Percentiles rank a stretch among this genome's conserved stretches.
These are phyloP conservation scores for Crataegus laevigata DNA, from an alignment of 306 rosid species.

Conservation along the genomic window DNA sequence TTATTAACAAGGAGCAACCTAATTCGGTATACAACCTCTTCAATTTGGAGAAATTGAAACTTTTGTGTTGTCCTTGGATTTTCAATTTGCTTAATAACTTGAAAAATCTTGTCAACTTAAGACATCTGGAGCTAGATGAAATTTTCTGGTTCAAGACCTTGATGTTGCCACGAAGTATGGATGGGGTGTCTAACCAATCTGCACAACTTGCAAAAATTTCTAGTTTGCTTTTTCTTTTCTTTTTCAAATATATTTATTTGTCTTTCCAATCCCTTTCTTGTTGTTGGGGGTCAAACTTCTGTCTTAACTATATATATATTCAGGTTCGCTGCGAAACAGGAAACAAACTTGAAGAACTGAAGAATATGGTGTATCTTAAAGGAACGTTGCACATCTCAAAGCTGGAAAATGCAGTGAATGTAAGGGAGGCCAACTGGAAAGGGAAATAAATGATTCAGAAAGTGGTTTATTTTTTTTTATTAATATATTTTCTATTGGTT, in stretches of 20 bases:
- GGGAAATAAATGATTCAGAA: not conserved
- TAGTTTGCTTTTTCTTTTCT: not conserved
- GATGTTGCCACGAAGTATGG: not conserved
- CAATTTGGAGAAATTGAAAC: conserved; percentile 14
- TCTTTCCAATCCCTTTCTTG: not conserved
- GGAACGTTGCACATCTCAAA: conserved; percentile 11
- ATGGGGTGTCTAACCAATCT: conserved; percentile 5
- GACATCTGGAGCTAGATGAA: conserved; percentile 18
- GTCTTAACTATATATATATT: not conserved
- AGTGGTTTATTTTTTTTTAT: not conserved
- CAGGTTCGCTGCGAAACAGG: conserved; percentile 4
- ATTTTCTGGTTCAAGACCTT: conserved; percentile 4
- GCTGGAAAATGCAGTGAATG: conserved; percentile 12
- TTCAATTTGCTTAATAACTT: conserved; percentile 8
- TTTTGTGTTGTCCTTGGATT: conserved; percentile 7
- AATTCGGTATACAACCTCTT: conserved; percentile 5
- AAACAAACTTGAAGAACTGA: conserved; percentile 7
- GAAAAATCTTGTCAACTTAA: not conserved
- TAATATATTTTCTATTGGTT: too few relatives aligned
- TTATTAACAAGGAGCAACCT: too few relatives aligned
- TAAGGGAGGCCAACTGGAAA: conserved; percentile 4
- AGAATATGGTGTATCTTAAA: conserved; percentile 7
- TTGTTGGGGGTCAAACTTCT: not conserved
- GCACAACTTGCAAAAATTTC: conserved; percentile 7
- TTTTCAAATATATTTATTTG: too few relatives aligned